Evolutionary conservation across 1,139 yeast species (phyloP).

Genomic region (Barnettozyma hawaiiensis): DNA sequence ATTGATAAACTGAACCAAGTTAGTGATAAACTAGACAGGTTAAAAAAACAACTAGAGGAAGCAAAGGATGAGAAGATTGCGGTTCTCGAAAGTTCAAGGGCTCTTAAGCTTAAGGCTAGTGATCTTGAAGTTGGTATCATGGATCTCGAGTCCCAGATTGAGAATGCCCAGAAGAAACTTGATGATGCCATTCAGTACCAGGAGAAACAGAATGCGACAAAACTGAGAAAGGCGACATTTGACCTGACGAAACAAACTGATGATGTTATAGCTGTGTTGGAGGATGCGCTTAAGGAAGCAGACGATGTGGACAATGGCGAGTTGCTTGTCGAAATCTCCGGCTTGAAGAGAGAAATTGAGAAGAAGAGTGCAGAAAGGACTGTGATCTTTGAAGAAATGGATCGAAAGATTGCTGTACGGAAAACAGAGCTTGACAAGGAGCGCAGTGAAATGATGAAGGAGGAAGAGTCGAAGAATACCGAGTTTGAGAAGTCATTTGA

Average conservation of each 20-base stretch:
- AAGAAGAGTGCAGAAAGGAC: background rate
- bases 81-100: slow-evolving; percentile 1
- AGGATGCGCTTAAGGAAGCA: slow-evolving; percentile 4
- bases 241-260: background rate
- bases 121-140: slow-evolving; percentile 15
- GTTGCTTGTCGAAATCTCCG: slow-evolving; percentile 9
- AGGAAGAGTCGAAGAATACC: slow-evolving; percentile 16
- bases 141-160: slow-evolving; percentile 14
- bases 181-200: slow-evolving; percentile 9
- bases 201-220: slow-evolving; percentile 3
- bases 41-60: slow-evolving; percentile 8
- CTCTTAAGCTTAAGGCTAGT: slow-evolving; percentile 13
- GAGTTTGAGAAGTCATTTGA: slow-evolving; percentile 14
- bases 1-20: slow-evolving; percentile 10
- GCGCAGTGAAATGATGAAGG: slow-evolving; percentile 6
- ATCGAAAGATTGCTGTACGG: slow-evolving; percentile 7
- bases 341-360: slow-evolving; percentile 10
- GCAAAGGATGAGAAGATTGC: slow-evolving; percentile 4
- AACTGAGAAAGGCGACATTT: background rate
- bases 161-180: slow-evolving; percentile 4
- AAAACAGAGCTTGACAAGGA: slow-evolving; percentile 7
- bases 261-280: background rate
- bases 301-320: slow-evolving; percentile 9
- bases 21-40: slow-evolving; percentile 11
- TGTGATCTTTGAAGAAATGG: slow-evolving; percentile 8